These are phyloP conservation scores for Skeletonema grethae DNA, from an alignment of 108 stramenopile genomes.

Conservation along the genomic window DNA sequence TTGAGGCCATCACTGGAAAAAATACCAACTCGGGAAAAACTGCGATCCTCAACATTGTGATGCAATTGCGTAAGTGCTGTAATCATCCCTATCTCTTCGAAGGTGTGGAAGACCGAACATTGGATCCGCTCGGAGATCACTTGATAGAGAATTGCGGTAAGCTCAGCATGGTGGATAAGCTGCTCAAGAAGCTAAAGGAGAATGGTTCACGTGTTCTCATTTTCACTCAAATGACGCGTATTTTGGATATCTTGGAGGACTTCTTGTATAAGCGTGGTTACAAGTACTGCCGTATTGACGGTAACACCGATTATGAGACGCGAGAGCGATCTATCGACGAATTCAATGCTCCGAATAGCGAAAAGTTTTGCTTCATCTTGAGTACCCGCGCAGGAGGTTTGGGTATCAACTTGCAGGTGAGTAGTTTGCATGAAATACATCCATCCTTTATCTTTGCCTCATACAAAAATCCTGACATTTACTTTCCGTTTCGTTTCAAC, in stretches of 20 bases:
- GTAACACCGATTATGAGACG: slow-evolving; percentile 94
- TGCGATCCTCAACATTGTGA: slow-evolving; percentile 93
- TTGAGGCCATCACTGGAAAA: slow-evolving; percentile 80
- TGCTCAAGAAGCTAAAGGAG: slow-evolving; percentile 83
- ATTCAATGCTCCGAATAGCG: slow-evolving; percentile 91
- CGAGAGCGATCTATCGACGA: slow-evolving; percentile 89
- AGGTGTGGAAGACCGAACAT: slow-evolving; percentile 90
- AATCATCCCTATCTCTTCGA: slow-evolving; percentile 99
- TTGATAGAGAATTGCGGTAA: slow-evolving; percentile 89
- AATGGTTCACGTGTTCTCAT: slow-evolving; percentile 91
- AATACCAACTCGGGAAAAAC: slow-evolving; percentile 73
- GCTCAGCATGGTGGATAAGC: slow-evolving; percentile 88
- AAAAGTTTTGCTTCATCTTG: slow-evolving; percentile 91
- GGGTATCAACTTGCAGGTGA: slow-evolving; percentile 86
- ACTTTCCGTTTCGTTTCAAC: neutral
- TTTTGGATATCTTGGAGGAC: slow-evolving; percentile 96
- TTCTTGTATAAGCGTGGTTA: slow-evolving; percentile 84
- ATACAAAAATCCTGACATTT: neutral
- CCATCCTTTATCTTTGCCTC: neutral
- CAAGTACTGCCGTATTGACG: slow-evolving; percentile 98
- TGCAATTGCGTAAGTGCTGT: slow-evolving; percentile 99
- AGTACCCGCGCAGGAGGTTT: slow-evolving; percentile 95
- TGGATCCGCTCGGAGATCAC: slow-evolving; percentile 90
- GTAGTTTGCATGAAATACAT: slow-evolving; percentile 23
- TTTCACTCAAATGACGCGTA: slow-evolving; percentile 97